Evolutionary conservation across 805 yeast species (phyloP), one percentile per base, ranked within the genome.

Genomic region (Lachancea thermotolerans): DNA sequence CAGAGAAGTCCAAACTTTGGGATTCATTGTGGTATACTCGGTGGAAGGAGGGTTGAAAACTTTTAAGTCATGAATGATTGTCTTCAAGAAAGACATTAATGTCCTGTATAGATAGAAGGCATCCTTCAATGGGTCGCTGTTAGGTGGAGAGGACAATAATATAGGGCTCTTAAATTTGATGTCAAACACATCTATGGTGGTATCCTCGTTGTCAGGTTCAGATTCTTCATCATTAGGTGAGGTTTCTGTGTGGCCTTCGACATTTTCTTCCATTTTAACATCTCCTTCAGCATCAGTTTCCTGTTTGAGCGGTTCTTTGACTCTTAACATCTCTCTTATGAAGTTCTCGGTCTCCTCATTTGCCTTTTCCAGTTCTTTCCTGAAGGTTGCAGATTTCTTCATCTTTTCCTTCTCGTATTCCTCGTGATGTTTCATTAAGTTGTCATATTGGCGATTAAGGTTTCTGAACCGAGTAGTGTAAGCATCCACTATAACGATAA

Each of bases 81-180:
- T 86, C 60, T 90, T 88, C 57, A 93, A 70, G 59, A 93, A 93
- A 4, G 90, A 85, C 82, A 93, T 78, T 44, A 95, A 68, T 4
- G 95, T 89, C 52, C 91, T 78, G 75, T 89, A 88, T 28, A 93
- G 68, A 55, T 85, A 86, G 37, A 95, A 77, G 1, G 96, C 91
- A 60, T 90, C 96, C 55, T 88, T 88, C 43, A 87, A 69, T 11
- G 90, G 86, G 51, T 85, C 91, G 28, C 58, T 55, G 10, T 65
- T 67, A 0, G 74, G 59, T 2, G 66, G 72, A 32, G 77, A 78
- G 9, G 77, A 66, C 1, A 83, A 64, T 18, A 78, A 66, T 15
- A 90, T 82, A 3, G 95, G 91, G 2, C 72, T 62, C 33, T 68
- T 63, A 46, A 69, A 64, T 44, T 69, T 72, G 14, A 79, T 60